Base-by-base conservation (phyloP, 2,329 filamentous ascomycete genomes). In the Passalora sequoiae region DNA sequence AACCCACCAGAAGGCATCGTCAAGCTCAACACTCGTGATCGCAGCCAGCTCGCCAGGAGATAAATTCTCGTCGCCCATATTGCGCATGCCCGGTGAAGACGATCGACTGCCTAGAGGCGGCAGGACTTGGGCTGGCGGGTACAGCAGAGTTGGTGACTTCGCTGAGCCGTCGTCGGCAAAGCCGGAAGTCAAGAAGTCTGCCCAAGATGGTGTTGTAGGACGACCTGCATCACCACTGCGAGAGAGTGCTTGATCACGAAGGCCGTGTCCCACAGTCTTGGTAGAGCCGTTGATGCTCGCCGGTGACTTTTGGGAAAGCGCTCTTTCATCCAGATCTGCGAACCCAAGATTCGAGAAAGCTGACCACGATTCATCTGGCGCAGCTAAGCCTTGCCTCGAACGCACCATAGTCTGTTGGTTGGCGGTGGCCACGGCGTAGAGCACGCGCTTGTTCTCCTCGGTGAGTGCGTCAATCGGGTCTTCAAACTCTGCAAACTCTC, bases 1-100 rank as follows among this genome's bases (percentile, higher is more conserved):
- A 3, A 97, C 92, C 91, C 92, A 97, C 92, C 92, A 98, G 66
- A 98, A 98, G 1, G 89, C 84, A 63, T 97, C 91, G 57, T 98
- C 92, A 4, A 98, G 74, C 50, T 92, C 83, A 44, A 97, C 78
- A 27, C 77, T 77, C 17, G 79, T 85, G 60, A 98, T 95, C 62
- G 89, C 97, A 21, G 92, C 92, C 44, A 98, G 75, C 72, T 98
- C 92, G 39, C 89, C 92, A 0, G 91, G 92, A 53, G 96, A 89
- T 0, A 96, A 72, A 29, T 79, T 73, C 17, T 86, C 80, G 10
- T 75, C 75, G n/a, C n/a, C n/a, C n/a, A n/a, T n/a, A 53, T 89
- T 82, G n/a, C 81, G 77, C 9, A 27, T 32, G 13, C 44, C 40
- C 24, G 49, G 43, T 10, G 47, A 50, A 20, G 46, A 45, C 12